These are phyloP conservation scores for Fraxinus americana DNA, from an alignment of 257 asterid genomes.

Conservation along the genomic window DNA sequence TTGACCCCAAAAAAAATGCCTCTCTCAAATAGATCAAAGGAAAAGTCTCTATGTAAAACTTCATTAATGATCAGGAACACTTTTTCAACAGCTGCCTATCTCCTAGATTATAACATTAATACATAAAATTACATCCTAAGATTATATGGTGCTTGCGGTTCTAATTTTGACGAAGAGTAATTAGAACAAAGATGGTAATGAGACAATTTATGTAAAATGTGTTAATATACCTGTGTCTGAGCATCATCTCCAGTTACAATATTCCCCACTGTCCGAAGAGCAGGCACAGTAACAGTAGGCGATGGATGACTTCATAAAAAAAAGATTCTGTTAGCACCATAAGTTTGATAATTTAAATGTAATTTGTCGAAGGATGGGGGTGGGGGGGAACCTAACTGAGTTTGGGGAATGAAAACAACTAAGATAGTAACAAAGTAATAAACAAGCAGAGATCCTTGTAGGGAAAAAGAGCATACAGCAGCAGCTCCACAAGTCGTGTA, in stretches of 20 bases:
- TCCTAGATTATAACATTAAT: constrained; percentile 5
- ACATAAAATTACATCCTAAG: not conserved
- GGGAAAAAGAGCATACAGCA: constrained; percentile 15
- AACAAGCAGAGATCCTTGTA: constrained; percentile 6
- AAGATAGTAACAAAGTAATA: not conserved
- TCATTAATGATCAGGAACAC: not conserved
- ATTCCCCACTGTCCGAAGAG: constrained; percentile 61
- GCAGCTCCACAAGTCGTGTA: constrained; percentile 33
- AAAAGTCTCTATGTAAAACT: not conserved
- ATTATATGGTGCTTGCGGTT: not conserved
- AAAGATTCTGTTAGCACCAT: constrained; percentile 15
- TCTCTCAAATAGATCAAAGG: constrained; percentile 8
- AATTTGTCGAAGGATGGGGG: not conserved
- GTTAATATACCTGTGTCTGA: constrained; percentile 51
- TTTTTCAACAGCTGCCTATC: not conserved
- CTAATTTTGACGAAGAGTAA: not conserved
- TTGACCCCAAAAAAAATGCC: not conserved
- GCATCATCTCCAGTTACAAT: constrained; percentile 62
- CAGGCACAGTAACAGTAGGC: constrained; percentile 58
- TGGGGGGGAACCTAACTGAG: not conserved
- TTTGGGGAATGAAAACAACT: constrained; percentile 2
- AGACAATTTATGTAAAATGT: constrained; percentile 15
- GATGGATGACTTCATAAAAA: constrained; percentile 55
- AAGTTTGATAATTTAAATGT: constrained; percentile 1
- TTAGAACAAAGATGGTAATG: not conserved